phyloP scores from a whole-genome alignment of 2,329 filamentous ascomycete genomes.

The Xylaria multiplex region DNA sequence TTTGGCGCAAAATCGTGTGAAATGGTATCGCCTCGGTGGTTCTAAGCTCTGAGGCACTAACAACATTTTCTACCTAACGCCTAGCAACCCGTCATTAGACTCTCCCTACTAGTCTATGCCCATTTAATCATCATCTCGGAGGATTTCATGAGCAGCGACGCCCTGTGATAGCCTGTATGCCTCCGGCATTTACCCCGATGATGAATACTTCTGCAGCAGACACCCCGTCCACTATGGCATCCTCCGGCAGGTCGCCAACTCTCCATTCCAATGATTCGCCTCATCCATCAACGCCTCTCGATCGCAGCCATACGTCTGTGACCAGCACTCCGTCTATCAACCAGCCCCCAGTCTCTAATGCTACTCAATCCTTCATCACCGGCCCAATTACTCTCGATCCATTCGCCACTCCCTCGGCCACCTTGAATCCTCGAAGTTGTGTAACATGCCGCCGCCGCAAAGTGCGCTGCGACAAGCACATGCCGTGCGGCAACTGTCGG shows the following conservation, averaged over 20 bases:
- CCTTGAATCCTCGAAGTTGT: constrained; percentile 54
- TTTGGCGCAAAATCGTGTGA: constrained; percentile 20
- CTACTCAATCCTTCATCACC: constrained; percentile 37
- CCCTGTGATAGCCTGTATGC: neutral
- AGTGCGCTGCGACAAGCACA: constrained; percentile 81
- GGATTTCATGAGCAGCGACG: constrained; percentile 8
- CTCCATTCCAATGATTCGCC: constrained; percentile 24
- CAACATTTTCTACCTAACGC: neutral
- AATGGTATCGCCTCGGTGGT: constrained; percentile 9
- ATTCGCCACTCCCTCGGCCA: constrained; percentile 45
- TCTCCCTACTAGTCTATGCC: neutral
- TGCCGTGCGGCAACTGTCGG: constrained; percentile 80
- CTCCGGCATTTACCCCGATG: constrained; percentile 12
- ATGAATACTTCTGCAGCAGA: constrained; percentile 21
- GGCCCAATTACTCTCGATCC: constrained; percentile 49
- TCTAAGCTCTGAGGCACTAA: constrained; percentile 7
- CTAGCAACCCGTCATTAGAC: neutral
- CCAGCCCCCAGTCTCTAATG: constrained; percentile 17
- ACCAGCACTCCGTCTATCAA: constrained; percentile 13
- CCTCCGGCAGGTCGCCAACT: constrained; percentile 22
- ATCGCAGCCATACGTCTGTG: constrained; percentile 10
- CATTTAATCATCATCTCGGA: neutral
- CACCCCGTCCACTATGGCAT: constrained; percentile 34
- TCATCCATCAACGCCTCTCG: constrained; percentile 23
- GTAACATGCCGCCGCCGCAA: constrained; percentile 65